A percentile compares a stretch with the other conserved stretches of the same genome.
Conservation (phyloP, 2,329 filamentous ascomycete genomes). For the Pochonia chlamydosporia region DNA sequence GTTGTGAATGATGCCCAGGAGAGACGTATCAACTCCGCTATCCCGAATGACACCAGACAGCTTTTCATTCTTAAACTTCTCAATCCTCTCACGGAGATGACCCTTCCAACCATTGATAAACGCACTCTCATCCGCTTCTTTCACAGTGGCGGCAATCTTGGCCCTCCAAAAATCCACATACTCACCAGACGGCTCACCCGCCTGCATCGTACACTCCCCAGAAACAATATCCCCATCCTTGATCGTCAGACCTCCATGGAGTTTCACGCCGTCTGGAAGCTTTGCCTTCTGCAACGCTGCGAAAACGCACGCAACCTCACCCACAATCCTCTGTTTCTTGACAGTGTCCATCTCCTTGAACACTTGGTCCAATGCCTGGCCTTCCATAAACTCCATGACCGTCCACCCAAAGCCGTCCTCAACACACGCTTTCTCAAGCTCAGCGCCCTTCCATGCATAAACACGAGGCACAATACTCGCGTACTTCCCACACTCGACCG, state of each 20-base stretch:
- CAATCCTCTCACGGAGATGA: constrained; percentile 10
- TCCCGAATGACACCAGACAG: constrained; percentile 6
- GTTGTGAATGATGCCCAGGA: constrained; percentile 16
- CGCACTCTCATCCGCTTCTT: background rate
- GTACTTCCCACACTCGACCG: background rate
- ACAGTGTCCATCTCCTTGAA: no score
- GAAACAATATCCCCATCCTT: constrained; percentile 3
- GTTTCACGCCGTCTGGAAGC: background rate
- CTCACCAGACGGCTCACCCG: constrained; percentile 14
- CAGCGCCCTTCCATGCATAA: constrained; percentile 14
- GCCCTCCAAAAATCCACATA: constrained; percentile 12
- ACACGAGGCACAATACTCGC: constrained; percentile 2
- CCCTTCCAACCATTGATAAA: constrained; percentile 12
- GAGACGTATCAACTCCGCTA: constrained; percentile 3
- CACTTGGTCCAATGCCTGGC: constrained; percentile 1
- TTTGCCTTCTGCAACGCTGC: background rate
- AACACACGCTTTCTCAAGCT: background rate
- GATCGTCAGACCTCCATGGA: background rate
- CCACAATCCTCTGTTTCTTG: no score
- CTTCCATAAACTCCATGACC: constrained; percentile 18
- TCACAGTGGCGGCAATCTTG: background rate
- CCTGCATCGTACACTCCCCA: constrained; percentile 12
- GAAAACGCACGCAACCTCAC: background rate
- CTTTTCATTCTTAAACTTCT: constrained; percentile 9
- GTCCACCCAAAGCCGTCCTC: constrained; percentile 15